Evolutionary conservation across 78 protist species (phyloP), one percentile per base, ranked within the genome.

Genomic region (Polysphondylium violaceum): DNA sequence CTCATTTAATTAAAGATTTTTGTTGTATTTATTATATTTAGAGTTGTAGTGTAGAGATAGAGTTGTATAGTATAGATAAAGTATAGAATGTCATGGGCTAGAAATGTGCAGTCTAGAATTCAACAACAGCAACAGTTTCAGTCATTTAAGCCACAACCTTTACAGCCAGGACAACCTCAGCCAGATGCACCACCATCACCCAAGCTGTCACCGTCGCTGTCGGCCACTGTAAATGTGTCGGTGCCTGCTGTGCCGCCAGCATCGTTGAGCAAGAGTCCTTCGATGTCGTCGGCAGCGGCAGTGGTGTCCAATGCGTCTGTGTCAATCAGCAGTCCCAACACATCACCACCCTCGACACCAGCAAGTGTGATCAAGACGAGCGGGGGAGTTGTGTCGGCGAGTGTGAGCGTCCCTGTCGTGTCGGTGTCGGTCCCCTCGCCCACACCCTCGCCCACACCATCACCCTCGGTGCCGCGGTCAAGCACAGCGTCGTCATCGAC

Each of bases 51-150:
- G n/a, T n/a, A n/a, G n/a, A n/a, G n/a, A n/a, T n/a, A n/a, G n/a
- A n/a, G n/a, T n/a, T n/a, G n/a, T n/a, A n/a, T n/a, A n/a, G n/a
- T n/a, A n/a, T n/a, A n/a, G n/a, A n/a, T n/a, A n/a, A n/a, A n/a
- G n/a, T n/a, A 47, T 47, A 65, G 17, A 59, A 81, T 81, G 79
- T 44, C 79, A 73, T 81, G 89, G 89, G 75, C 89, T 29, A 64
- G 77, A 50, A 78, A 78, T 78, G 64, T 78, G 19, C 88, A 78
- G 56, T 12, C 55, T 61, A 43, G 88, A 47, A 33, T 64, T 2
- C 88, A 61, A 51, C 61, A 65, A 35, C 71, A 58, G 12, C 76
- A 69, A 44, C 88, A 61, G 25, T 12, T 35, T 9, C 56, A 40
- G 23, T 23, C 11, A 56, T 12, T 17, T 56, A 69, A 69, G 27